Evolutionary conservation across 1,284 basidiomycete genomes (phyloP).

Genomic region (Apiotrichum mycotoxinovorans): DNA sequence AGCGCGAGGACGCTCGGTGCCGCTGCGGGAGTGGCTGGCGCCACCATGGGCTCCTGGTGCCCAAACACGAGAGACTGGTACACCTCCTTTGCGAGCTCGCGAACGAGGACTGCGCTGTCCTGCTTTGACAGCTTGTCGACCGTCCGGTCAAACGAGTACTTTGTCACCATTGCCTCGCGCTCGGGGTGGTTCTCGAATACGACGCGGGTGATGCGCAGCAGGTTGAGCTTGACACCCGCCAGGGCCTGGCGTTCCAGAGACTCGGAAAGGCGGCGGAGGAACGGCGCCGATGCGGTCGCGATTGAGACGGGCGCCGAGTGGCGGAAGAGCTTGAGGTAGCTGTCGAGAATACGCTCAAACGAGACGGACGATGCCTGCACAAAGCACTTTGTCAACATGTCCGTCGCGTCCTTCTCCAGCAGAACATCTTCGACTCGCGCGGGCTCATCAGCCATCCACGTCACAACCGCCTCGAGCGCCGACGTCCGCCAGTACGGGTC

Average conservation of each 20-base stretch:
- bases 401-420: conserved; percentile 64
- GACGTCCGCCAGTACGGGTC: conserved; percentile 96
- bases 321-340: conserved; percentile 81
- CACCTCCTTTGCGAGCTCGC: conserved; percentile 57
- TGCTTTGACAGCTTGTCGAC: conserved; percentile 73
- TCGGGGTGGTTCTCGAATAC: conserved; percentile 87
- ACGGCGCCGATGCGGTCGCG: conserved; percentile 68
- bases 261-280: conserved; percentile 83
- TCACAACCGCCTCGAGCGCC: conserved; percentile 82
- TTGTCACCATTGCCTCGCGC: conserved; percentile 70
- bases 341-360: conserved; percentile 92
- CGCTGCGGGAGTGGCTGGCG: not conserved
- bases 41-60: not conserved
- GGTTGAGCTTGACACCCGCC: conserved; percentile 82
- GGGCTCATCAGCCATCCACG: conserved; percentile 94
- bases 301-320: conserved; percentile 71
- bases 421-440: conserved; percentile 87
- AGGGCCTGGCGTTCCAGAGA: conserved; percentile 66
- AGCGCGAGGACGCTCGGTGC: not conserved
- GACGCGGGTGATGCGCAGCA: conserved; percentile 77
- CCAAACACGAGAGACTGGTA: conserved; percentile 25
- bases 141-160: conserved; percentile 70
- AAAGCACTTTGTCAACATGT: conserved; percentile 76
- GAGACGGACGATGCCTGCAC: conserved; percentile 82
- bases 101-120: conserved; percentile 84